Evolutionary conservation across 73 alveolate genomes (phyloP).

Genomic region (Paramecium octaurelia): DNA sequence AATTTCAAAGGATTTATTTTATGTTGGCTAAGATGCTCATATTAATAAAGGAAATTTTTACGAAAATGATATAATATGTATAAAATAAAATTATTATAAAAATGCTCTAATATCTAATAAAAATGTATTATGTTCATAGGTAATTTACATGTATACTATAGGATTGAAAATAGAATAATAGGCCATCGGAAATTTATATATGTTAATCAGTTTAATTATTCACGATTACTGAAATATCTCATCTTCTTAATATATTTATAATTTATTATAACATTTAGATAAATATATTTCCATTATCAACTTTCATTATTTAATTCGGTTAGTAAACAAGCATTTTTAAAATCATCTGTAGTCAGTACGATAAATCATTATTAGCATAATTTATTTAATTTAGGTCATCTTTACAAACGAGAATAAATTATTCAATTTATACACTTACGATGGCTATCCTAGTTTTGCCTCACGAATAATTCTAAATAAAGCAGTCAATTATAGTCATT

Average conservation of each 20-base stretch:
- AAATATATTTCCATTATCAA: not conserved
- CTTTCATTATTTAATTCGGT: not conserved
- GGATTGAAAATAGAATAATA: not conserved
- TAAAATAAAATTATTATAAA: not conserved
- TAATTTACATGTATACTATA: too few relatives aligned
- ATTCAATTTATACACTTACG: not conserved
- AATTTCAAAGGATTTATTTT: not conserved
- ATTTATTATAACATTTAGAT: not conserved
- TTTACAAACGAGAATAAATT: not conserved
- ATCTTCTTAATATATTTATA: not conserved
- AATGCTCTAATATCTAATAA: not conserved
- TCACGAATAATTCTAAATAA: not conserved
- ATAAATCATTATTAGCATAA: not conserved
- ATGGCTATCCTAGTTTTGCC: not conserved
- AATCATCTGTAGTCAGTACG: constrained; percentile 1
- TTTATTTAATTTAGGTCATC: not conserved
- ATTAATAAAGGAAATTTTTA: not conserved
- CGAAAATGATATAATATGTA: not conserved
- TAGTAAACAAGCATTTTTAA: not conserved
- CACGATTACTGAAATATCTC: not conserved
- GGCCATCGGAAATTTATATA: not conserved
- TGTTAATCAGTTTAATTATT: not conserved
- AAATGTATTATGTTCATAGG: not conserved
- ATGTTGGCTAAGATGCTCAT: not conserved
- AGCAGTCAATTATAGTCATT: not conserved